phyloP scores from a whole-genome alignment of 352 stramenopile genomes.

The Globisporangium middletonii region DNA sequence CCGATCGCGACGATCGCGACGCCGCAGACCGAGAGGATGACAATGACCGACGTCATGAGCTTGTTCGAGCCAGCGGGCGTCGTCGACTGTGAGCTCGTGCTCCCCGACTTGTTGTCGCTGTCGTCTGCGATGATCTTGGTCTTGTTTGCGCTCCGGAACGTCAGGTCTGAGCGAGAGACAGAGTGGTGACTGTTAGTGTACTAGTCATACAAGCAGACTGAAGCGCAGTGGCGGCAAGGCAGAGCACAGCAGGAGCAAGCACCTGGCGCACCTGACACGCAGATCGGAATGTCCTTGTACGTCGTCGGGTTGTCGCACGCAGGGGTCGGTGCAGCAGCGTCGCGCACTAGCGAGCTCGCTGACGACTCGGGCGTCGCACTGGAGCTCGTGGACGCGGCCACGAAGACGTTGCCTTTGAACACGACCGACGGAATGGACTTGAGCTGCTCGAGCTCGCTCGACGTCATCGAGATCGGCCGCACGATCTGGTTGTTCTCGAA shows the following conservation, averaged over 20 bases:
- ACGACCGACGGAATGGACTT: constrained; percentile 15
- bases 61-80: constrained; percentile 7
- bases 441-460: constrained; percentile 9
- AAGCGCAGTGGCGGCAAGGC: too few species aligned
- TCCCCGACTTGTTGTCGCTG: constrained; percentile 1
- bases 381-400: not conserved
- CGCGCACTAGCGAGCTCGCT: not conserved
- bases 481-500: constrained; percentile 17
- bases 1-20: constrained; percentile 10
- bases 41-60: constrained; percentile 11
- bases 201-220: not conserved
- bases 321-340: not conserved
- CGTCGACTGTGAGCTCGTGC: too few species aligned
- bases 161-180: constrained; percentile 2
- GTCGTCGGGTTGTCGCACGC: not conserved
- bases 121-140: not conserved
- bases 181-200: not conserved
- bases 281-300: constrained; percentile 15
- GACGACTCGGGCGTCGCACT: not conserved
- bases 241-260: not conserved
- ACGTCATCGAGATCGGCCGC: constrained; percentile 13
- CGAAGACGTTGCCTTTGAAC: constrained; percentile 12
- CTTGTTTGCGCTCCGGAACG: not conserved
- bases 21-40: constrained; percentile 8
- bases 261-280: constrained; percentile 14